phyloP scores from a whole-genome alignment of 2,329 filamentous ascomycete species.

The Mollisiaceae sp. region DNA sequence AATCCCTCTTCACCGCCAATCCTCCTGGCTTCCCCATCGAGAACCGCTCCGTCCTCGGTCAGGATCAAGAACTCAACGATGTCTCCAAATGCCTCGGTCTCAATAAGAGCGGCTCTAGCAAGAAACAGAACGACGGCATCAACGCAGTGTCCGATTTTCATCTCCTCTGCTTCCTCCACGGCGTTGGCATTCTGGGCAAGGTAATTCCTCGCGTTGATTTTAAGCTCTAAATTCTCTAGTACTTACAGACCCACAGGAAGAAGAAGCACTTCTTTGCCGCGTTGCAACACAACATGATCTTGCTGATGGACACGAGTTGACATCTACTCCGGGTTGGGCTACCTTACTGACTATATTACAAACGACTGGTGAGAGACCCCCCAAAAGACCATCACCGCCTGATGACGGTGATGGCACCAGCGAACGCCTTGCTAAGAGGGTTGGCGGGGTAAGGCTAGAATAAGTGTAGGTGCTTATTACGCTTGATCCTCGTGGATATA shows the following conservation, averaged over 20 bases:
- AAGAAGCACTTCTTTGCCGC: slow-evolving; percentile 83
- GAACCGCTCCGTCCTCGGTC: slow-evolving; percentile 85
- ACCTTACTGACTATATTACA: slow-evolving; percentile 91
- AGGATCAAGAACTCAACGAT: slow-evolving; percentile 78
- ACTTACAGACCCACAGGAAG: slow-evolving; percentile 65
- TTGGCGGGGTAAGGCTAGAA: slow-evolving; percentile 64
- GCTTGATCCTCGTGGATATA: slow-evolving; percentile 35
- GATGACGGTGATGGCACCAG: slow-evolving; percentile 40
- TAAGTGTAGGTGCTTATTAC: slow-evolving; percentile 32
- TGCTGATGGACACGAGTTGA: slow-evolving; percentile 79
- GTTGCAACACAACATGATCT: slow-evolving; percentile 83
- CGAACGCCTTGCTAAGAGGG: slow-evolving; percentile 64
- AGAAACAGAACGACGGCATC: slow-evolving; percentile 65
- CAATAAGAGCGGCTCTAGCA: slow-evolving; percentile 53
- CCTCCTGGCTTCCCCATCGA: slow-evolving; percentile 81
- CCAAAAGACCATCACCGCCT: slow-evolving; percentile 65
- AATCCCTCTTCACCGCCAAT: slow-evolving; percentile 73
- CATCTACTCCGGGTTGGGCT: slow-evolving; percentile 90
- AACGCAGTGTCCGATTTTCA: slow-evolving; percentile 90
- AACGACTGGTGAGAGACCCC: slow-evolving; percentile 95
- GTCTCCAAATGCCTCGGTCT: slow-evolving; percentile 70
- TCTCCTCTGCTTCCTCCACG: slow-evolving; percentile 83
- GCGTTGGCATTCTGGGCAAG: slow-evolving; percentile 82
- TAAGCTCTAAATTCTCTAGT: neutral
- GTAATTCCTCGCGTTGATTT: slow-evolving; percentile 53